Base-by-base conservation (phyloP, 495 filamentous ascomycete genomes). In the Trichoderma virens region DNA sequence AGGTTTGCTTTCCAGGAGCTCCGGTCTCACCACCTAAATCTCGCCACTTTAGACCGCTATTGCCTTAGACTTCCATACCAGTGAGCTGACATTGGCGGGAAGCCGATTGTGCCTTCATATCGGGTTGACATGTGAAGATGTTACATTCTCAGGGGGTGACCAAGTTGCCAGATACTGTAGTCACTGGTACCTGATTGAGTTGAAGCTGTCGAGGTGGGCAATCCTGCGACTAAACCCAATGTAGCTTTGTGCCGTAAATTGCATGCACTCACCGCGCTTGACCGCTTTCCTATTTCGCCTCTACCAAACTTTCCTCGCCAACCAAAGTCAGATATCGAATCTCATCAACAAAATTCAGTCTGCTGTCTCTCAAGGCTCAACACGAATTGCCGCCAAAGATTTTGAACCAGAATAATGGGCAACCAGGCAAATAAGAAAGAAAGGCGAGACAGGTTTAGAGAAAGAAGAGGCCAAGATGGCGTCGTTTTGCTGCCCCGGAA, bases 401-500 rank as follows among this genome's bases (percentile, higher is more conserved):
- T 3, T 16, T 30, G 23, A 0, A 56, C 14, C 14, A 16, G 2
- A 0, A 56, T 8, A 30, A 56, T 56, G 51, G 31, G 59, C 14
- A 62, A 62, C 27, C 34, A 62, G 23, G 28, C 75, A 62, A 71
- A 76, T 23, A 74, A 76, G 62, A 69, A 74, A 66, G 71, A 77
- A 66, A 71, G 74, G 20, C 34, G 61, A 38, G 34, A 41, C 2
- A 25, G 27, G 23, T 62, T 43, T 45, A 20, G 39, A 13, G 39
- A 62, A 28, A 38, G 38, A 30, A 43, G 39, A 30, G 38, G 34
- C 14, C 61, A 43, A 31, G 61, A 62, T 62, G 61, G 61, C 34
- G 35, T 62, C 28, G 61, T 69, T 54, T 54, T 74, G 71, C 79
- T 97, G 70, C 93, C 93, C 30, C 85, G 88, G 78, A 97, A 97